Evolutionary conservation across 1,284 basidiomycete species (phyloP), one percentile per base, ranked within the genome.

Genomic region (Nidula niveotomentosa): DNA sequence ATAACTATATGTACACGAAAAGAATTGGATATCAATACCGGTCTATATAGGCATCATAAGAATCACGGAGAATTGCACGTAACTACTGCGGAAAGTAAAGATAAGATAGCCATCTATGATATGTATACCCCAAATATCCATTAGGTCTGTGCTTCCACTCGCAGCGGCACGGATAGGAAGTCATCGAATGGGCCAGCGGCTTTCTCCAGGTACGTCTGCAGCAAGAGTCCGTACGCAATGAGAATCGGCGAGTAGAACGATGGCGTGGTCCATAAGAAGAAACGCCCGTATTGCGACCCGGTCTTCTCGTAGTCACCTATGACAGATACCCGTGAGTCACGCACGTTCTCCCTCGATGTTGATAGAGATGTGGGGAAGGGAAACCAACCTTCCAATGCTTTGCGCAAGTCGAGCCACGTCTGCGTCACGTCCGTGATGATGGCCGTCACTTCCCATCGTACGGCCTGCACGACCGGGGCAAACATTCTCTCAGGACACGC

Each of bases 391-490:
- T 77, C 71, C 52, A 96, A 76, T 43, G 84, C 81, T 18, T 76
- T 72, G 47, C 94, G 84, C 59, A 96, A 67, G 49, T 86, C 80
- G 36, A 95, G 75, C 85, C 92, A 94, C 3, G 79, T 83, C 63
- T 83, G 81, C 5, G 94, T 94, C 56, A 83, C 76, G 61, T 99
- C 96, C 4, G 94, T 96, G 59, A 99, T 82, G 61, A 99, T 91
- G 8, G 87, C 94, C 65, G 90, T 85, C 17, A 93, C 91, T 57
- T 86, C 92, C 96, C 95, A 98, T 60, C 94, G 79, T 15, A 91
- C 90, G 57, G 93, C 94, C 88, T 90, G 56, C 49, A 37, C 15
- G 41, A 41, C 34, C 43, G 47, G 23, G n/a, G 43, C 45, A 50
- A 35, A 56, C 18, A n/a, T 10, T n/a, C 45, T n/a, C 45, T 10